Base-by-base conservation (phyloP, 805 yeast species). In the Scheffersomyces stipitis region DNA sequence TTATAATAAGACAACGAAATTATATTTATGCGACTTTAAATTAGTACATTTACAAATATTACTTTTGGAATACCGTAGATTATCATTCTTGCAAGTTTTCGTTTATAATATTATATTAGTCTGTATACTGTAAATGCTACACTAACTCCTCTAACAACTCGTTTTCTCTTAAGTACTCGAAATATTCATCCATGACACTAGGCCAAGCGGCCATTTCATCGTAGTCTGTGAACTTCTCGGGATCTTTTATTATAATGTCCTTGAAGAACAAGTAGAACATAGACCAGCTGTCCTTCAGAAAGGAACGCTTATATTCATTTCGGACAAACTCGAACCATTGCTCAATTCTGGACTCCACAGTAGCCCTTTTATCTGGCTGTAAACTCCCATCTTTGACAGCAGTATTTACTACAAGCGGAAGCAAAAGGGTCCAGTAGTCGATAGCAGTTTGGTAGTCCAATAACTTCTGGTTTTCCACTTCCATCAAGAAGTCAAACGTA, bases 151-250 rank as follows among this genome's bases (percentile, higher is more conserved):
- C 30, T 37, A 43, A 30, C 28, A 52, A 44, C 13, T 43, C 52
- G 18, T 52, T 49, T 8, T 62, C 70, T 17, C 51, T 48, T 46
- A 70, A 64, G 51, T 71, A 71, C 45, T 84, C 95, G 15, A 87
- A 84, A 54, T 78, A 91, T 40, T 81, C 87, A 57, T 91, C 99
- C 46, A 91, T 78, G 13, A 87, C 66, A 36, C 86, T 78, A 4
- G 98, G 99, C 98, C 98, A 91, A 1, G 96, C 86, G 16, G 84
- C 89, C 48, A 76, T 75, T 45, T 83, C 93, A 49, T 84, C 90
- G 58, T 89, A 90, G 2, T 60, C 62, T 12, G 62, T 60, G 4
- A 91, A 64, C 1, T 52, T 44, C 3, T 17, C 42, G 0, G 84
- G 78, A 41, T 86, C 85, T 3, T 56, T 44, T 2, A 40, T 30